A percentile compares a stretch with the other conserved stretches of the same genome.
Evolutionary conservation across 305 asterid species (phyloP).

Genomic region (Fraxinus latifolia): DNA sequence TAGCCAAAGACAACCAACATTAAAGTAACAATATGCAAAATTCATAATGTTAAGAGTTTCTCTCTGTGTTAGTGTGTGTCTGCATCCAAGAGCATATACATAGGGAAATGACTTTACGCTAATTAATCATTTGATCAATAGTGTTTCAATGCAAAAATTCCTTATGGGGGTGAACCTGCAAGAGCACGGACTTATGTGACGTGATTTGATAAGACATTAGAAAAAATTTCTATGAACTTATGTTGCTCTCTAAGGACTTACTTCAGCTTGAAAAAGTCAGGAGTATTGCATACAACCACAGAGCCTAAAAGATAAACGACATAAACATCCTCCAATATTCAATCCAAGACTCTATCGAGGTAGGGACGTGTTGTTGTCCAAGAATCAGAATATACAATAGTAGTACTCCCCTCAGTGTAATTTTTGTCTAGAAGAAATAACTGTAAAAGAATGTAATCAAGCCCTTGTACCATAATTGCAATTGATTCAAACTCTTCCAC

Average conservation of each 20-base stretch:
- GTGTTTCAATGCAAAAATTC: neutral
- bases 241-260: neutral
- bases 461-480: neutral
- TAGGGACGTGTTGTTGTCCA: neutral
- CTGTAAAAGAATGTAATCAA: neutral
- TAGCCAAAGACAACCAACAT: neutral
- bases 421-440: neutral
- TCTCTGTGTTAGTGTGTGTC: neutral
- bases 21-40: constrained; percentile 1
- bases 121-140: neutral
- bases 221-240: neutral
- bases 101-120: neutral
- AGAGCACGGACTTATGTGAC: neutral
- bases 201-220: neutral
- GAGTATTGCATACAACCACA: neutral
- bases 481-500: neutral
- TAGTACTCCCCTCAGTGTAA: neutral
- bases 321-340: neutral
- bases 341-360: neutral
- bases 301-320: neutral
- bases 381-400: neutral
- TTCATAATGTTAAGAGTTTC: neutral
- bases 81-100: neutral
- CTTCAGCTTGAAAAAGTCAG: neutral
- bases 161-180: neutral